Conservation (phyloP, 78 protist species). For the Planoprotostelium fungivorum region DNA sequence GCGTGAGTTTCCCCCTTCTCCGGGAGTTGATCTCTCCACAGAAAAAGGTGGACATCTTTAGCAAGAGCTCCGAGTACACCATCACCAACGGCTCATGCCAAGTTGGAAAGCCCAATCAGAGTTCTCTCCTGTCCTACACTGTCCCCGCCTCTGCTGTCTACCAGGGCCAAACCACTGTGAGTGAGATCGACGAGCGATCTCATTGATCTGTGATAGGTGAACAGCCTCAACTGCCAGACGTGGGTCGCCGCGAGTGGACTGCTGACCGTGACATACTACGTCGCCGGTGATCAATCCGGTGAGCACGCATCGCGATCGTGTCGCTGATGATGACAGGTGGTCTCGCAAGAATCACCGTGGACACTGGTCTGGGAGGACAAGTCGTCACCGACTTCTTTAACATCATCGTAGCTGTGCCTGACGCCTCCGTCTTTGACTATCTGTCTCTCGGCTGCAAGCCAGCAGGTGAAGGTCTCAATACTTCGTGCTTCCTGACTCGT, state of each 20-base stretch:
- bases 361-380: not conserved
- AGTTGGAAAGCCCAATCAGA: not conserved
- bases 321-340: not conserved
- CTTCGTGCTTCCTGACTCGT: not conserved
- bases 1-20: not conserved
- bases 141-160: not conserved
- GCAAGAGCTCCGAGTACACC: not conserved
- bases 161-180: not conserved
- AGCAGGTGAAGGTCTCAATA: not conserved
- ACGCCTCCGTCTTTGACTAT: not conserved
- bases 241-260: not conserved
- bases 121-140: not conserved
- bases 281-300: not conserved
- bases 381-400: not conserved
- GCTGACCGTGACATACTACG: not conserved
- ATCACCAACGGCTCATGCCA: not conserved
- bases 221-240: not conserved
- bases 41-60: not conserved
- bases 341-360: not conserved
- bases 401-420: not conserved
- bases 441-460: not conserved
- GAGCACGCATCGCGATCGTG: too few species aligned
- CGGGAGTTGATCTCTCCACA: not conserved
- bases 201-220: not conserved
- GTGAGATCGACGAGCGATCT: not conserved